Evolutionary conservation across 805 yeast species (phyloP), one percentile per base, ranked within the genome.

Genomic region (Lipomyces japonicus): DNA sequence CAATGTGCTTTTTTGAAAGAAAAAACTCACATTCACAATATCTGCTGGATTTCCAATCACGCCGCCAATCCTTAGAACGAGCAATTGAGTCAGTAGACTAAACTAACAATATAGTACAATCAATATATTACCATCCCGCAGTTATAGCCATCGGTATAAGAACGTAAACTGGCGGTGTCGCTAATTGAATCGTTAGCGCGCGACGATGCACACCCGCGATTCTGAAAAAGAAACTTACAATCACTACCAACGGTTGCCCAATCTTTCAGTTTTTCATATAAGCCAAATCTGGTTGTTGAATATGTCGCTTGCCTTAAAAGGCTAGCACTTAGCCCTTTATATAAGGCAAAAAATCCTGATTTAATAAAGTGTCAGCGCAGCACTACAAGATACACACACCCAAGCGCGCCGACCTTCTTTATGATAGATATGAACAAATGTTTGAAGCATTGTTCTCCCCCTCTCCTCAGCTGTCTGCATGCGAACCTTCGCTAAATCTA

Each of bases 1-100:
- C 5, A 18, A 10, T 40, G 25, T 25, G 6, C 10, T 18, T 25
- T 4, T 4, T 24, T 18, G 42, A 10, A 44, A 2, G 16, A 43
- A 9, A 12, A 28, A 9, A 68, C 95, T 77, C 56, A 87, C 85
- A 60, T 87, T 87, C 34, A 86, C 88, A 12, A 87, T 84, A 64
- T 87, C 96, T 1, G 93, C 80, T 2, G 95, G 95, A 63, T 87
- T 87, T 21, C 96, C 96, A 2, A 85, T 84, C 21, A 86, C 68
- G 7, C 95, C 95, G 53, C 96, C 96, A 50, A 80, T 38, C 57
- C 58, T 54, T 3, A n/a, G 26, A 44, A n/a, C n/a, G 16, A 12
- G 35, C 23, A 18, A 40, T 39, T 14, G 18, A 18, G 4, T 22
- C 4, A 14, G 6, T 6, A 28, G 18, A 7, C 18, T 21, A 35